Base-by-base conservation (phyloP, 495 filamentous ascomycete species). In the Penicillium nucicola region DNA sequence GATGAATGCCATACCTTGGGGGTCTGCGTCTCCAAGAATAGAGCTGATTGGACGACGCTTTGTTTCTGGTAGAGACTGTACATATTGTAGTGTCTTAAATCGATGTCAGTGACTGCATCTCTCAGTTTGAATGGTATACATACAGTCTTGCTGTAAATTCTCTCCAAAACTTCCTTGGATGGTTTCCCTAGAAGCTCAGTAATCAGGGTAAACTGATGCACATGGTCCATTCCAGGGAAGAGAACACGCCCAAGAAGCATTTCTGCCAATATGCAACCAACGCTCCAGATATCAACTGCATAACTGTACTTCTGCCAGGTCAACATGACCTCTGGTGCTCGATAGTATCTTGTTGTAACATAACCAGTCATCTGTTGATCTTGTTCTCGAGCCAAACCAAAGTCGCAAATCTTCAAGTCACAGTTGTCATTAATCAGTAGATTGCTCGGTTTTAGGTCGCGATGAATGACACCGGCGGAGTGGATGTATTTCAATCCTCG, bases 221-320 rank as follows among this genome's bases (percentile, higher is more conserved):
- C 90, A 64, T 95, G 90, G 65, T 95, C 91, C 67, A 95, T 95
- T 58, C 91, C 91, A 1, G 91, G 90, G 76, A 96, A 95, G 7
- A 96, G 74, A 36, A 90, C 89, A 72, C 92, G 93, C 36, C 91
- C 90, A 71, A 92, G 87, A 41, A 95, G 75, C 90, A 96, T 95
- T 69, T 96, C 90, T 40, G 90, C 90, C 58, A 96, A 91, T 58
- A 96, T 96, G 72, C 90, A 96, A 42, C 90, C 90, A 9, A 89
- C 88, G 62, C 90, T 95, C 90, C 91, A 96, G 57, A 95, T 93
- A 69, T 96, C 90, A 30, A 96, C 91, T 70, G 93, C 91, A 19
- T 93, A 86, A 62, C 91, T 90, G 73, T 96, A 96, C 69, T 93
- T 93, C 69, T 95, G 90, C 90, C 90, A 96, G 17, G 91, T 95